Conservation (phyloP, 805 yeast species). For the Cyberlindnera subsufficiens region DNA sequence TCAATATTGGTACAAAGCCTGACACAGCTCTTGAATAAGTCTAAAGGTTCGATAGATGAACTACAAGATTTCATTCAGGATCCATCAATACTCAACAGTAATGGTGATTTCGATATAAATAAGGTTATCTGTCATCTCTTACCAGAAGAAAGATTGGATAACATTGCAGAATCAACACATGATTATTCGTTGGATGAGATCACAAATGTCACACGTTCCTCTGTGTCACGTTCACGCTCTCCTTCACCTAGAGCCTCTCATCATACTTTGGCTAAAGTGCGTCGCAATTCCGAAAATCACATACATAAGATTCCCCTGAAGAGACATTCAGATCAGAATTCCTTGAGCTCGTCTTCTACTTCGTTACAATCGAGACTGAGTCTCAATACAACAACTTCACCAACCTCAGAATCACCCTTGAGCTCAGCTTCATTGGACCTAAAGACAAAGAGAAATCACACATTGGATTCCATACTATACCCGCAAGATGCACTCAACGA, state of each 20-base stretch:
- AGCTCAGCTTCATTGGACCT: constrained; percentile 12
- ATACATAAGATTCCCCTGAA: constrained; percentile 14
- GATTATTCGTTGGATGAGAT: constrained; percentile 20
- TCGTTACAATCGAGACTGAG: constrained; percentile 14
- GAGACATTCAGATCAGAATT: not conserved
- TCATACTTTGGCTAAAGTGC: constrained; percentile 9
- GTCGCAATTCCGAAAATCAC: constrained; percentile 15
- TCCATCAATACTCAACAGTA: constrained; percentile 12
- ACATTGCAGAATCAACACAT: constrained; percentile 20
- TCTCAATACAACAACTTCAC: constrained; percentile 6
- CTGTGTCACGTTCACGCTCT: constrained; percentile 6
- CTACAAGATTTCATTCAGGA: constrained; percentile 14
- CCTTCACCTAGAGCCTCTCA: constrained; percentile 10
- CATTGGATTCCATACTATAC: constrained; percentile 10
- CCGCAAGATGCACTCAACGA: constrained; percentile 1
- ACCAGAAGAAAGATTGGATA: constrained; percentile 19
- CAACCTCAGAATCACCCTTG: constrained; percentile 12
- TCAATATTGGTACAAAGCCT: constrained; percentile 41
- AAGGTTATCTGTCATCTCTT: constrained; percentile 19
- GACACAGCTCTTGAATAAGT: constrained; percentile 19
- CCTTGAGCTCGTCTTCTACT: constrained; percentile 6
- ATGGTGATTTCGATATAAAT: constrained; percentile 23
- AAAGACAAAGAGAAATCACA: constrained; percentile 5
- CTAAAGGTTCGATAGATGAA: constrained; percentile 7
- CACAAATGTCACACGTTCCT: constrained; percentile 7